Evolutionary conservation across 192 early-diverging fungal genomes (phyloP).

Genomic region (Mortierella claussenii): DNA sequence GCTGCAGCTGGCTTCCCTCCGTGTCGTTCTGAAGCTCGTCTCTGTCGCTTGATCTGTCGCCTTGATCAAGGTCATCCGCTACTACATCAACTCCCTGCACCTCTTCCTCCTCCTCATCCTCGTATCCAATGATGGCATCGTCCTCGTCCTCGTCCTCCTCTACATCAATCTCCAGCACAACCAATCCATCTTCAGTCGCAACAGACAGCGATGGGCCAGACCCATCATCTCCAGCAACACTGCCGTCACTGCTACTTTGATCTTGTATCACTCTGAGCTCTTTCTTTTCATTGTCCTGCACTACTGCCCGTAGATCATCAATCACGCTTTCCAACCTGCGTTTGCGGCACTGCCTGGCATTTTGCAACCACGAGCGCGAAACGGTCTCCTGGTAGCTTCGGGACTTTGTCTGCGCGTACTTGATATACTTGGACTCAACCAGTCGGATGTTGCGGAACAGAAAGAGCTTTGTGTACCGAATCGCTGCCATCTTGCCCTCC

Average conservation of each 20-base stretch:
- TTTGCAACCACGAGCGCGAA: conserved; percentile 19
- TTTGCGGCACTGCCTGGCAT: conserved; percentile 36
- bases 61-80: conserved; percentile 38
- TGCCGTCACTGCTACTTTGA: background rate
- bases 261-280: background rate
- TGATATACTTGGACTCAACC: conserved; percentile 49
- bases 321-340: conserved; percentile 38
- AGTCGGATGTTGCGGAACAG: conserved; percentile 43
- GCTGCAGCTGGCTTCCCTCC: conserved; percentile 38
- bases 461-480: conserved; percentile 36
- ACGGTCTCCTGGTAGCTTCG: conserved; percentile 40
- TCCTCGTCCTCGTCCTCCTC: conserved; percentile 52
- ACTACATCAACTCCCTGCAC: conserved; percentile 24
- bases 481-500: conserved; percentile 36
- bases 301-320: conserved; percentile 19
- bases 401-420: conserved; percentile 48
- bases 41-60: conserved; percentile 11
- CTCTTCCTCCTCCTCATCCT: conserved; percentile 41
- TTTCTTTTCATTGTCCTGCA: conserved; percentile 34
- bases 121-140: conserved; percentile 17
- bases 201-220: conserved; percentile 1
- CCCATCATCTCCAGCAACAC: background rate
- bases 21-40: conserved; percentile 37
- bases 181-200: background rate
- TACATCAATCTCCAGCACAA: background rate